phyloP scores from a whole-genome alignment of 768 basidiomycete species.

The Pleurotus salmoneostramineus region DNA sequence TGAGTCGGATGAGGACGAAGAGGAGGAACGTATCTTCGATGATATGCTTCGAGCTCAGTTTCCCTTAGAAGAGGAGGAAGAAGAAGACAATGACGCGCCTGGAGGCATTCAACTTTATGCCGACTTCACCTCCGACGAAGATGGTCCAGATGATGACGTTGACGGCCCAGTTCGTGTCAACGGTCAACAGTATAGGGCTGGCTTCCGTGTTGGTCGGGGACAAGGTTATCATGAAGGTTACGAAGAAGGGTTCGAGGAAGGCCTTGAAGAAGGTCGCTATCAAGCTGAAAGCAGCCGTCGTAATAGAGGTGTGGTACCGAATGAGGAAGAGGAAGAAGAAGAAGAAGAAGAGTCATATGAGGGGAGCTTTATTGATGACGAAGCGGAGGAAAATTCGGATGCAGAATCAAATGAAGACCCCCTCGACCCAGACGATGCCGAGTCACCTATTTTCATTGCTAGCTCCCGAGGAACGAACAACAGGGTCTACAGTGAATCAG shows the following conservation, averaged over 20 bases:
- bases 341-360: constrained; percentile 40
- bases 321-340: constrained; percentile 13
- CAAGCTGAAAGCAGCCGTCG: neutral
- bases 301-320: constrained; percentile 12
- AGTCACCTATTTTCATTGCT: too few species aligned
- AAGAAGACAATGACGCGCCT: constrained; percentile 23
- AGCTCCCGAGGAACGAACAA: neutral
- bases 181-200: constrained; percentile 12
- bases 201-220: constrained; percentile 11
- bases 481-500: neutral
- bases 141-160: constrained; percentile 7
- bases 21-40: constrained; percentile 23
- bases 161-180: constrained; percentile 11
- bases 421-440: neutral
- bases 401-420: constrained; percentile 11
- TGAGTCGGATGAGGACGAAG: constrained; percentile 26
- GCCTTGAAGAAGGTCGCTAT: neutral
- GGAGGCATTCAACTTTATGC: neutral
- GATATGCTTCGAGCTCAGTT: constrained; percentile 20
- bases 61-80: constrained; percentile 20
- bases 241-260: neutral
- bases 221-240: constrained; percentile 16
- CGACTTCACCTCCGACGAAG: constrained; percentile 9
- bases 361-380: constrained; percentile 56
- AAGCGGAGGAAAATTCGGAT: constrained; percentile 7